These are phyloP conservation scores for Chrysoporthe austroafricana DNA, from an alignment of 2,329 filamentous ascomycete species.

Conservation along the genomic window DNA sequence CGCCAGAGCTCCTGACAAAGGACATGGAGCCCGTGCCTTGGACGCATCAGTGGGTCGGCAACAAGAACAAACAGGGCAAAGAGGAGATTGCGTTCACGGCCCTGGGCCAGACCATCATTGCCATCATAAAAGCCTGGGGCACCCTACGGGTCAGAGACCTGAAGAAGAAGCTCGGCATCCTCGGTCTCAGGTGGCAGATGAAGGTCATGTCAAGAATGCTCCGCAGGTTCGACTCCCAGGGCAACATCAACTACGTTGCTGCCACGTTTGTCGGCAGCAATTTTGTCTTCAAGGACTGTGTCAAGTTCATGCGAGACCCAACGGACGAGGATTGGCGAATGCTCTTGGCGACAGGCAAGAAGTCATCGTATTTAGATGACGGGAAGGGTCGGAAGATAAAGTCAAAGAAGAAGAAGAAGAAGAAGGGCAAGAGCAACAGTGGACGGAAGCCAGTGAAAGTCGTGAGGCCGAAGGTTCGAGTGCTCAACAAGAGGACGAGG, in stretches of 20 bases:
- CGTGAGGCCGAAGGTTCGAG: slow-evolving; percentile 12
- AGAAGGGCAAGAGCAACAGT: slow-evolving; percentile 14
- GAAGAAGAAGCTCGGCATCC: slow-evolving; percentile 60
- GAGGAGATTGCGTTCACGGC: slow-evolving; percentile 57
- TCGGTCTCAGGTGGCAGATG: slow-evolving; percentile 62
- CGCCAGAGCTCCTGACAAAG: slow-evolving; percentile 37
- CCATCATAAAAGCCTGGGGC: slow-evolving; percentile 60
- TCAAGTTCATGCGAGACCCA: slow-evolving; percentile 61
- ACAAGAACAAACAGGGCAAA: slow-evolving; percentile 38
- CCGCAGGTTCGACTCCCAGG: slow-evolving; percentile 59
- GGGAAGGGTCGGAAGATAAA: slow-evolving; percentile 25
- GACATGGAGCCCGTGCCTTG: slow-evolving; percentile 60
- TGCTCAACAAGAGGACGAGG: slow-evolving; percentile 25
- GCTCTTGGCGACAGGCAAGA: slow-evolving; percentile 56
- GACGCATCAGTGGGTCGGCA: slow-evolving; percentile 59
- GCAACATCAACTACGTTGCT: slow-evolving; percentile 60
- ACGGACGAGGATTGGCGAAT: slow-evolving; percentile 60
- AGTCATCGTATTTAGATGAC: slow-evolving; percentile 34
- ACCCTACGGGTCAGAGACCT: slow-evolving; percentile 63
- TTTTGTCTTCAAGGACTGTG: slow-evolving; percentile 63
- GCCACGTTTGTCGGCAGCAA: slow-evolving; percentile 53
- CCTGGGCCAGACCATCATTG: slow-evolving; percentile 60
- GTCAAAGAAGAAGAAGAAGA: slow-evolving; percentile 21
- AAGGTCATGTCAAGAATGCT: slow-evolving; percentile 62
- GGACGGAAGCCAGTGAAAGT: slow-evolving; percentile 12